Percentiles rank a stretch among this genome's conserved stretches.
phyloP scores from a whole-genome alignment of 1,284 basidiomycete genomes.

The Lentinula novae-zelandiae region DNA sequence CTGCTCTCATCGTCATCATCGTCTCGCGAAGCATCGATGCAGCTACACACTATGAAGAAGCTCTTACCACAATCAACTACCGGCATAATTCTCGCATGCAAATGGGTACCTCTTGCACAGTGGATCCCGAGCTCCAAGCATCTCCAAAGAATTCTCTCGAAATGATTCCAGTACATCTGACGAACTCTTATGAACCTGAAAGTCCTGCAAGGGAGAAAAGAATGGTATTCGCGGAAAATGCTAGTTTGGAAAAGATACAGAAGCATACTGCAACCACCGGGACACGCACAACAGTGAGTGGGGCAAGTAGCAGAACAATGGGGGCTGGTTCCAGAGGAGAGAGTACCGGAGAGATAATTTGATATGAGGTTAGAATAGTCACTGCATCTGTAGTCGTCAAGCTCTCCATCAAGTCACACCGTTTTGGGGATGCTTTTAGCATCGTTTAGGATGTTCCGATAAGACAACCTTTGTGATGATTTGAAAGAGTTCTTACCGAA shows the following conservation, averaged over 20 bases:
- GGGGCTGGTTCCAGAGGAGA: neutral
- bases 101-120: neutral
- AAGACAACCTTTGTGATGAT: too few species aligned
- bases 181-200: neutral
- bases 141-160: neutral
- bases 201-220: neutral
- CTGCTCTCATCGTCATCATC: neutral
- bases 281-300: neutral
- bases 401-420: too few species aligned
- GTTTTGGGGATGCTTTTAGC: too few species aligned
- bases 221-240: neutral
- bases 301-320: neutral
- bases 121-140: neutral
- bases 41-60: neutral
- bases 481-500: too few species aligned
- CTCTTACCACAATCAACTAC: neutral
- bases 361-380: too few species aligned
- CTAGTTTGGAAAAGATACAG: neutral
- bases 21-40: slow-evolving; percentile 1
- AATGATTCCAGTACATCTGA: neutral
- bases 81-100: neutral
- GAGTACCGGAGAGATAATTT: neutral
- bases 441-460: too few species aligned
- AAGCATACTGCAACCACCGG: neutral
- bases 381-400: neutral